phyloP scores from a whole-genome alignment of 768 basidiomycete species.

The Leccinum ochraceum region DNA sequence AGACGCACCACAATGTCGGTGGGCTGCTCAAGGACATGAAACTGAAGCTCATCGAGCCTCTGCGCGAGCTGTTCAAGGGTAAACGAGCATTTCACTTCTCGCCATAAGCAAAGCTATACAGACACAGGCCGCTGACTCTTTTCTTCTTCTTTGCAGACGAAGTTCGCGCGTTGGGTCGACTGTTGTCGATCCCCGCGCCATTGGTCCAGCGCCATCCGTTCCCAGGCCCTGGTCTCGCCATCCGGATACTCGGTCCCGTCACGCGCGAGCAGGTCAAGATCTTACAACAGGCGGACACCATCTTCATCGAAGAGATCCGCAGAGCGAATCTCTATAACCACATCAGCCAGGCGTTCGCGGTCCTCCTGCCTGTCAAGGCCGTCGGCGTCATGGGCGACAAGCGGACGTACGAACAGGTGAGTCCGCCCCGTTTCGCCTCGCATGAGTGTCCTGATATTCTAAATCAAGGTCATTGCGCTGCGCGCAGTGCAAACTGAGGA shows the following conservation, averaged over 20 bases:
- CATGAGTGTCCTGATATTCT: conserved; percentile 4
- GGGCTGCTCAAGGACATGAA: conserved; percentile 97
- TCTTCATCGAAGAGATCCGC: conserved; percentile 98
- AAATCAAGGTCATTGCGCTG: conserved; percentile 78
- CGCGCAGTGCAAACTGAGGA: conserved; percentile 98
- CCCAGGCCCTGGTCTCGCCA: conserved; percentile 97
- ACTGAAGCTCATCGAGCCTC: conserved; percentile 95
- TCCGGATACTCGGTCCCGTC: conserved; percentile 95
- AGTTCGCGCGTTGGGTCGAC: conserved; percentile 88
- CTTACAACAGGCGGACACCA: conserved; percentile 87
- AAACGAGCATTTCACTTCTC: conserved; percentile 16
- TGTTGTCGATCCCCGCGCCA: conserved; percentile 88
- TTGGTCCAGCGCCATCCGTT: conserved; percentile 97
- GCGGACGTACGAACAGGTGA: conserved; percentile 91
- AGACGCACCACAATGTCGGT: conserved; percentile 99
- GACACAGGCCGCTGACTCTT: background rate
- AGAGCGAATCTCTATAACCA: conserved; percentile 89
- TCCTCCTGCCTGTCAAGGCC: conserved; percentile 91
- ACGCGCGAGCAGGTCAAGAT: conserved; percentile 91
- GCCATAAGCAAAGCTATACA: background rate
- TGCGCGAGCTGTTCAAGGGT: conserved; percentile 99
- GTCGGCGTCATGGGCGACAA: conserved; percentile 98
- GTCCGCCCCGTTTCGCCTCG: conserved; percentile 6
- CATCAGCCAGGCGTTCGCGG: conserved; percentile 96
- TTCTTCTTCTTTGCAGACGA: conserved; percentile 61